Evolutionary conservation across 768 basidiomycete species (phyloP).

Genomic region (Naganishia vaughanmartiniae): DNA sequence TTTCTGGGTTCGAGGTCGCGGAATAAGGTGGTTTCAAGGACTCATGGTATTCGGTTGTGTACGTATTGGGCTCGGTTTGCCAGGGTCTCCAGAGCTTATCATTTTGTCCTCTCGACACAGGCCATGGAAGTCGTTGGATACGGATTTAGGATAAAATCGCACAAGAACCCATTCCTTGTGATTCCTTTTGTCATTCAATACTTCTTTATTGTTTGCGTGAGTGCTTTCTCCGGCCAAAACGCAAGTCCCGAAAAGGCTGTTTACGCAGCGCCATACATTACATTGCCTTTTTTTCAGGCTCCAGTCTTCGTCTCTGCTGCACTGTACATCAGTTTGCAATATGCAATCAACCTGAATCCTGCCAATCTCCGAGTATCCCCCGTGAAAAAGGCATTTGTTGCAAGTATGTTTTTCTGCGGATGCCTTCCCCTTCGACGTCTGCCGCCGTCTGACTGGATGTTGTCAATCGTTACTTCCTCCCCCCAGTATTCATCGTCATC

Average conservation of each 20-base stretch:
- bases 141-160: constrained; percentile 40
- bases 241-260: too few relatives aligned
- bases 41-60: constrained; percentile 46
- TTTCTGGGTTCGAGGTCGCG: constrained; percentile 28
- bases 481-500: constrained; percentile 42
- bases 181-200: constrained; percentile 48
- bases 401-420: constrained; percentile 32
- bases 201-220: constrained; percentile 47
- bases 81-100: not conserved
- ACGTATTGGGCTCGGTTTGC: constrained; percentile 25
- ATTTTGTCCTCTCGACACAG: constrained; percentile 26
- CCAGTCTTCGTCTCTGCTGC: constrained; percentile 50
- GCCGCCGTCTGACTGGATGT: not conserved
- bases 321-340: constrained; percentile 46
- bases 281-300: constrained; percentile 37
- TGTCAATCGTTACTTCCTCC: constrained; percentile 1
- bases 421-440: not conserved
- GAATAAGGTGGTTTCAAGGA: constrained; percentile 45
- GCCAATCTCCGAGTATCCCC: constrained; percentile 39
- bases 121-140: constrained; percentile 51
- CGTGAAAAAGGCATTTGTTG: constrained; percentile 41
- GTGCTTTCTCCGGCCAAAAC: constrained; percentile 16
- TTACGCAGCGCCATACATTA: too few relatives aligned
- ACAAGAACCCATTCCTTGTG: constrained; percentile 44
- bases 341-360: constrained; percentile 37